A percentile compares a stretch with the other conserved stretches of the same genome.
These are phyloP conservation scores for Schrenkiella parvula DNA, from an alignment of 345 rosid genomes.

Conservation along the genomic window DNA sequence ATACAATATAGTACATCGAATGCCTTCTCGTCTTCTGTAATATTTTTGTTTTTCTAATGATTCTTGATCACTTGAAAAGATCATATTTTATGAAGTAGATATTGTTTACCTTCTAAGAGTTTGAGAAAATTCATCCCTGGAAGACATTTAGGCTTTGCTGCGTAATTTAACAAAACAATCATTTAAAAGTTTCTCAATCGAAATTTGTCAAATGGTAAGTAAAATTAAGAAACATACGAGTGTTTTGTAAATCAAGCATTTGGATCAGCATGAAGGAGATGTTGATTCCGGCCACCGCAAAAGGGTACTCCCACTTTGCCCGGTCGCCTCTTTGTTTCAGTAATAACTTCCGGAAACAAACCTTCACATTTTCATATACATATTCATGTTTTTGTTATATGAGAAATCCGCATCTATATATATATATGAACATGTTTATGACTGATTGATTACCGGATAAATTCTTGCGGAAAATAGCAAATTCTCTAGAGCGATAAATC, in stretches of 20 bases:
- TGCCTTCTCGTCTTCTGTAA: conserved; percentile 86
- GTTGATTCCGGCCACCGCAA: conserved; percentile 98
- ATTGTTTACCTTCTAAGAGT: conserved; percentile 72
- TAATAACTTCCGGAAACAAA: conserved; percentile 88
- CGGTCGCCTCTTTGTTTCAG: conserved; percentile 78
- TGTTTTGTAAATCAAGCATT: conserved; percentile 83
- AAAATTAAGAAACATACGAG: conserved; percentile 32
- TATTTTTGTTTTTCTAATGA: no score
- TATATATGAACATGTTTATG: neutral
- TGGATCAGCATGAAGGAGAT: conserved; percentile 88
- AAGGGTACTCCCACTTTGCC: conserved; percentile 96
- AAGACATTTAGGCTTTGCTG: conserved; percentile 76
- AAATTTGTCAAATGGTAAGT: neutral
- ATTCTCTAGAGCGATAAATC: conserved; percentile 85
- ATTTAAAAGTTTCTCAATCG: neutral
- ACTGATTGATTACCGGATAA: conserved; percentile 57
- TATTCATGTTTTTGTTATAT: neutral
- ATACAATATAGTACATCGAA: conserved; percentile 90
- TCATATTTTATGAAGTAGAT: neutral
- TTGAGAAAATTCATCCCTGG: conserved; percentile 75
- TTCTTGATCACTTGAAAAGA: no score
- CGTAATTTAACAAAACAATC: neutral
- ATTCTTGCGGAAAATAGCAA: conserved; percentile 79
- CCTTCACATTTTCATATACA: conserved; percentile 54
- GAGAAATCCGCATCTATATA: neutral